Base-by-base conservation (phyloP, 2,329 filamentous ascomycete species). In the Chaetomium sp. region DNA sequence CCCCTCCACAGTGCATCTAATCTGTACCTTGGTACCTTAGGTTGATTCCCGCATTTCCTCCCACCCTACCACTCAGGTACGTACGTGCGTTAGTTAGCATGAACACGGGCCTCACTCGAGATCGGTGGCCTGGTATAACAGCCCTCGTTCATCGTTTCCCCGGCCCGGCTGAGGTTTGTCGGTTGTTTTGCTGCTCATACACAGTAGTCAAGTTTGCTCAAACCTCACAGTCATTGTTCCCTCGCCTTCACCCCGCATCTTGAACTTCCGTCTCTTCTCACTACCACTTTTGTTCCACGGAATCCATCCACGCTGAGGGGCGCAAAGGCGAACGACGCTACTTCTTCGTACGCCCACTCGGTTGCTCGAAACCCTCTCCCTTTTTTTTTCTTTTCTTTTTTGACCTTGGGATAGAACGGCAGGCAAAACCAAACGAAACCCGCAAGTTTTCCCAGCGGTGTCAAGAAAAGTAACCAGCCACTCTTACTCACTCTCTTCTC, bases 381-480 rank as follows among this genome's bases (percentile, higher is more conserved):
- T 10, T 21, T n/a, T 8, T 33, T 21, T n/a, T n/a, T 33, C 16
- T 3, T 21, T 33, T 19, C 1, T 33, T 23, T 10, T 55, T 27
- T 42, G 13, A 42, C 51, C 27, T 55, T 55, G 12, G 49, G 49
- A 51, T 33, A 47, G 38, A 31, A 57, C 23, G 38, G 29, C 16
- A 45, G 16, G 16, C 35, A 47, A 45, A 5, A 38, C 23, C 13
- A 9, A 25, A 57, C 56, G 8, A 42, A 47, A n/a, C 4, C 38
- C 35, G 56, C 38, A 29, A 47, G 56, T 8, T 16, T 29, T 4
- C 27, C 16, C 38, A 9, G 13, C 35, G 13, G 16, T 19, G 53
- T n/a, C 29, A 35, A 27, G 27, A 29, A 57, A 47, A 57, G 56
- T 47, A 57, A 45, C 16, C 56, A 47, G n/a, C 21, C 31, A n/a